These are phyloP conservation scores for Pythium myriotylum DNA, from an alignment of 352 stramenopile genomes.

Conservation along the genomic window DNA sequence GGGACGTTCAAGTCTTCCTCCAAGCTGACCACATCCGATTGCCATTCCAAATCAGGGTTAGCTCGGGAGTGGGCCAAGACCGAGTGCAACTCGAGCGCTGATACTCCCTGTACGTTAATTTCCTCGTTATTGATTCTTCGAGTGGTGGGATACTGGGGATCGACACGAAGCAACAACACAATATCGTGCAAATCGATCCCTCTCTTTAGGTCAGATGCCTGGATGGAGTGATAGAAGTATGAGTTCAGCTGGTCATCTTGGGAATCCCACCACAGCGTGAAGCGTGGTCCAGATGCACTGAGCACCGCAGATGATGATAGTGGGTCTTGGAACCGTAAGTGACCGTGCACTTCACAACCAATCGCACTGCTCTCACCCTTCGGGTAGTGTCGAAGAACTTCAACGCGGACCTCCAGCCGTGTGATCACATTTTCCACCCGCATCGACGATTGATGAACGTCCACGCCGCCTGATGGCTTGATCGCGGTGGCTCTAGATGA, in stretches of 20 bases:
- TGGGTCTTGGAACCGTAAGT: constrained; percentile 27
- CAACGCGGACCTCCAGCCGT: constrained; percentile 22
- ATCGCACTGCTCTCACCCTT: background rate
- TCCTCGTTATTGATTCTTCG: background rate
- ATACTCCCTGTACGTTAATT: background rate
- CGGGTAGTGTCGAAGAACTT: constrained; percentile 8
- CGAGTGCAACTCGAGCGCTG: constrained; percentile 11
- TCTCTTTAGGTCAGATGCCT: constrained; percentile 3
- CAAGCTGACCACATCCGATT: background rate
- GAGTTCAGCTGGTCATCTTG: constrained; percentile 45
- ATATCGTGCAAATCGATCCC: constrained; percentile 11
- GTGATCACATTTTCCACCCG: background rate
- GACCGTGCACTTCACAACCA: constrained; percentile 50
- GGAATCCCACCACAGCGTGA: constrained; percentile 63
- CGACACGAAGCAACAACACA: constrained; percentile 12
- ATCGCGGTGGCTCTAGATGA: too few species aligned
- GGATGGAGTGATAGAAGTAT: constrained; percentile 39
- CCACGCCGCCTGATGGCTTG: too few species aligned
- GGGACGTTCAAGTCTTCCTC: constrained; percentile 17
- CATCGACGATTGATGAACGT: too few species aligned
- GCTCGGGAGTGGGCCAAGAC: background rate
- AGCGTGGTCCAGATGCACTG: constrained; percentile 21
- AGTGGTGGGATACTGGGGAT: constrained; percentile 2
- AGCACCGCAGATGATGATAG: background rate
- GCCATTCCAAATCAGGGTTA: background rate